These are phyloP conservation scores for Prunus armeniaca DNA, from an alignment of 306 rosid genomes.

Conservation along the genomic window DNA sequence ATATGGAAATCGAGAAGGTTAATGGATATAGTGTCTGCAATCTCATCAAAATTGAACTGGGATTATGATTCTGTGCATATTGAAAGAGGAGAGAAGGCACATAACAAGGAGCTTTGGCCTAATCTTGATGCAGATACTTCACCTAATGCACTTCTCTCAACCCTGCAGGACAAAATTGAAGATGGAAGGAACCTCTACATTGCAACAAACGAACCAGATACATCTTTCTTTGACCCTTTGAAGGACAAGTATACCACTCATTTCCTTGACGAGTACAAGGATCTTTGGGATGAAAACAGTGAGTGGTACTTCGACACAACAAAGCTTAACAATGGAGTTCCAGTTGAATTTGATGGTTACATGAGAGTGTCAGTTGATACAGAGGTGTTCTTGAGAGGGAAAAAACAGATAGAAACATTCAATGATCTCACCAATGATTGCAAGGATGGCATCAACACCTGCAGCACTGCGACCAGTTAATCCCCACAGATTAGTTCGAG, in stretches of 20 bases:
- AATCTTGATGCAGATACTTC: conserved; percentile 88
- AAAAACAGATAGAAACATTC: conserved; percentile 92
- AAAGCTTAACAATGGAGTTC: conserved; percentile 60
- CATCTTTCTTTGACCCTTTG: conserved; percentile 73
- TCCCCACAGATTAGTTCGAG: conserved; percentile 22
- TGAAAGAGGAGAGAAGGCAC: conserved; percentile 92
- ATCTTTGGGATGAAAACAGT: conserved; percentile 80
- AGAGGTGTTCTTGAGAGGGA: conserved; percentile 96
- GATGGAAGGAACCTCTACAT: conserved; percentile 86
- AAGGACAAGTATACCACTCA: conserved; percentile 86
- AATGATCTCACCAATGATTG: conserved; percentile 91
- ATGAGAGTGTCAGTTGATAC: conserved; percentile 95
- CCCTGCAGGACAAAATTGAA: conserved; percentile 66
- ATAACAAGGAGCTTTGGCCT: conserved; percentile 92
- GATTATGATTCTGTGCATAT: conserved; percentile 90
- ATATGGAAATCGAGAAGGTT: conserved; percentile 92
- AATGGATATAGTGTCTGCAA: conserved; percentile 88
- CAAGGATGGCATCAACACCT: conserved; percentile 90
- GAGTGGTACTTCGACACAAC: conserved; percentile 83
- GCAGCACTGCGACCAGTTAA: conserved; percentile 63
- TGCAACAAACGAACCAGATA: conserved; percentile 78
- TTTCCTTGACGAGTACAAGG: conserved; percentile 87
- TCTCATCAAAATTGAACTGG: conserved; percentile 83
- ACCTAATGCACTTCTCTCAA: conserved; percentile 70
- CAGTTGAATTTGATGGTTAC: conserved; percentile 94